Conservation (phyloP, 106 monocot genomes). For the Acanthochlamys bracteata region DNA sequence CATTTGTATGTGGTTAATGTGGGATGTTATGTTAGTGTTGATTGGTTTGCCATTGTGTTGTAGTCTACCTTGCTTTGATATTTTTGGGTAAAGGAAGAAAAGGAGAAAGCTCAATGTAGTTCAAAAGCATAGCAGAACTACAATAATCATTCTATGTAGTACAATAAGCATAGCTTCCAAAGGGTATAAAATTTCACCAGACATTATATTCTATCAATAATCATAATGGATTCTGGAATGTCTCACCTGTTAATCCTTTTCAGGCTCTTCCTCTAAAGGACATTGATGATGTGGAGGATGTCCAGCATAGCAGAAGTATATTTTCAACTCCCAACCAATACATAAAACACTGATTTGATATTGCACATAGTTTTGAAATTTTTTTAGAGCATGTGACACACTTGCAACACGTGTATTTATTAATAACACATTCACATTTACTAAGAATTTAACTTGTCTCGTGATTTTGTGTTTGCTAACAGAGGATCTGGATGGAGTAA, state of each 20-base stretch:
- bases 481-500: conserved; percentile 91
- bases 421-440: too few relatives aligned
- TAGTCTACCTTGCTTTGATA: too few relatives aligned
- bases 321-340: not conserved
- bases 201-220: not conserved
- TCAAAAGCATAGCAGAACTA: too few relatives aligned
- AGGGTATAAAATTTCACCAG: conserved; percentile 26
- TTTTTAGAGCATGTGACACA: too few relatives aligned
- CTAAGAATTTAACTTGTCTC: not conserved
- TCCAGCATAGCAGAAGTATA: conserved; percentile 28
- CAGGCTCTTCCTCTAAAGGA: conserved; percentile 71
- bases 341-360: too few relatives aligned
- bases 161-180: too few relatives aligned
- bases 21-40: too few relatives aligned
- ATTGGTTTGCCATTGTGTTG: too few relatives aligned
- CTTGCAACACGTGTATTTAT: too few relatives aligned
- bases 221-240: not conserved
- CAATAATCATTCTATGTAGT: too few relatives aligned
- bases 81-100: conserved; percentile 67
- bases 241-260: not conserved
- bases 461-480: conserved; percentile 3
- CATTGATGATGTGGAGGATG: conserved; percentile 55
- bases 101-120: conserved; percentile 51
- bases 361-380: too few relatives aligned
- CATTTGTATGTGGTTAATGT: too few relatives aligned